Base-by-base conservation (phyloP, 129 eudicot genomes). In the Heracleum sosnowskyi region DNA sequence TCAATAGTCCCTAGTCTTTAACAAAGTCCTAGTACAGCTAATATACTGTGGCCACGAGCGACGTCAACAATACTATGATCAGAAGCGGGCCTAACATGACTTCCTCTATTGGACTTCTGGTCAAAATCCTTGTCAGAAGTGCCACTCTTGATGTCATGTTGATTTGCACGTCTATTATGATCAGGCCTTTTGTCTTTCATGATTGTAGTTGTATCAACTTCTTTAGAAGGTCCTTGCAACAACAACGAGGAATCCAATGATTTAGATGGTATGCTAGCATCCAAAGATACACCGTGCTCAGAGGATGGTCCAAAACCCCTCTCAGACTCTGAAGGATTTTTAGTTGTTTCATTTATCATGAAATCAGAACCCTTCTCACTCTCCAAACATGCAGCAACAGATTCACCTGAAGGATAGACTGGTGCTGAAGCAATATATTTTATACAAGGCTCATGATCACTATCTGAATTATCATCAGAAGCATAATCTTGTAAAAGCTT, bases 401-500 rank as follows among this genome's bases (percentile, higher is more conserved):
- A 79, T 76, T 78, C 81, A 68, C n/a, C 44, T 20, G 77, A 74
- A 24, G 81, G 83, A 12, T 81, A 46, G 77, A 71, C 85, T 70
- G 84, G 44, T 78, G 42, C 81, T 66, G 80, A 82, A 72, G 81
- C 40, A 66, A 33, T 66, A 40, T 66, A 78, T 82, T 80, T 87
- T 75, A 74, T 79, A 80, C 79, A 77, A 33, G 47, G 81, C 42
- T 77, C 81, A 47, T 75, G 76, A 75, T 79, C 87, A 77, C 81
- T 83, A 80, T 90, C 91, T 28, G 84, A 82, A 79, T 76, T 80
- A 42, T 87, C 88, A 29, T 31, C 72, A 3, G 72, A 66, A 4
- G 72, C 40, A 66, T 66, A 66, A 29, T 66, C 72, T 66, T 85
- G 91, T 70, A 93, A 35, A 53, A 90, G 90, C 36, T 76, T 91